Conservation (phyloP, 495 filamentous ascomycete genomes). For the Neurospora terricola region DNA sequence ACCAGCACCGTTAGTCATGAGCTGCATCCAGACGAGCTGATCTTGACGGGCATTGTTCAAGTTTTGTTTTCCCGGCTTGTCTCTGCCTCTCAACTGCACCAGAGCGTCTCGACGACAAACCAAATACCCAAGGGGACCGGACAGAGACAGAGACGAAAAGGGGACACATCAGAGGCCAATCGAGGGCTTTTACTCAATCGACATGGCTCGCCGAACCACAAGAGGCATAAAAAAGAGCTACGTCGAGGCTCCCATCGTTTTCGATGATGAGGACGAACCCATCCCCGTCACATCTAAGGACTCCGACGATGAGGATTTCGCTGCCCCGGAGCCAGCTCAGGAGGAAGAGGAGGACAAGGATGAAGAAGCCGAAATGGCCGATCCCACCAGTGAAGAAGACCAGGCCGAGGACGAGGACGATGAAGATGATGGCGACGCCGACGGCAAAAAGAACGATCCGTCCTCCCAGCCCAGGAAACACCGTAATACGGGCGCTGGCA, state of each 20-base stretch:
- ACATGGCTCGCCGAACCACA: constrained; percentile 12
- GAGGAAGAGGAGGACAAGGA: constrained; percentile 9
- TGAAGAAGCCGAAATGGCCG: constrained; percentile 10
- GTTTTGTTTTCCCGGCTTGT: background rate
- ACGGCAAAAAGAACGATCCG: constrained; percentile 6
- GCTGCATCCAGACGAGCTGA: background rate
- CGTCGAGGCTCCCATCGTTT: constrained; percentile 10
- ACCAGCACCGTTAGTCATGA: background rate
- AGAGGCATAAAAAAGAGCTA: constrained; percentile 18
- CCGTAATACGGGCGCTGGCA: constrained; percentile 14
- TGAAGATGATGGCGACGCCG: constrained; percentile 7
- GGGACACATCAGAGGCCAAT: background rate
- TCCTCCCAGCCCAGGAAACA: constrained; percentile 9
- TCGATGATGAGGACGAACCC: constrained; percentile 18
- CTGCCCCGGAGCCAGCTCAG: constrained; percentile 1
- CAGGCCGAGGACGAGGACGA: constrained; percentile 8
- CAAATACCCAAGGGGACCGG: background rate
- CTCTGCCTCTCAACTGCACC: background rate
- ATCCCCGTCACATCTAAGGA: constrained; percentile 4
- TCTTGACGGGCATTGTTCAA: background rate
- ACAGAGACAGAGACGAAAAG: background rate
- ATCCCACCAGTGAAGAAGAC: constrained; percentile 3
- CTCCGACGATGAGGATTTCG: constrained; percentile 16
- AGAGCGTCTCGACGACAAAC: background rate
- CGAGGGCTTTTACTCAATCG: background rate